Conservation (phyloP, 306 rosid genomes). For the Malus domestica region DNA sequence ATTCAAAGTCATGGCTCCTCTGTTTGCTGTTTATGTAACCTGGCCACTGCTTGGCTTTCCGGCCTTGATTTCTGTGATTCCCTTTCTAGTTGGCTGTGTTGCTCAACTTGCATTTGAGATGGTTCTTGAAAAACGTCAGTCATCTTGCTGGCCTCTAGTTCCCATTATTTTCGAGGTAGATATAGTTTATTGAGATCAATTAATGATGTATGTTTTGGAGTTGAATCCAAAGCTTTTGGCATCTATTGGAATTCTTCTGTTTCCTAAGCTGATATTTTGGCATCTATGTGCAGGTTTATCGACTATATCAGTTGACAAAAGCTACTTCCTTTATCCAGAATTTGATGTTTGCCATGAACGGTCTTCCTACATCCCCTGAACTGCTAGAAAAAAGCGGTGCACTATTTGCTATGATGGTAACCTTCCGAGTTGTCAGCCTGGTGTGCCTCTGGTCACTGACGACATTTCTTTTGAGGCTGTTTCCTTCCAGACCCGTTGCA, state of each 20-base stretch:
- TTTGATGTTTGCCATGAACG: conserved; percentile 50
- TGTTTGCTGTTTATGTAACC: conserved; percentile 39
- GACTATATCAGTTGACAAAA: conserved; percentile 74
- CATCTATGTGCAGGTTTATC: conserved; percentile 48
- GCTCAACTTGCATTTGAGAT: conserved; percentile 64
- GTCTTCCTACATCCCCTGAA: conserved; percentile 42
- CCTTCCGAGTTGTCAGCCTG: conserved; percentile 51
- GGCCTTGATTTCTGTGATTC: conserved; percentile 46
- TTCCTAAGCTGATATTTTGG: not conserved
- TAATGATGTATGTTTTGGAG: conserved; percentile 1
- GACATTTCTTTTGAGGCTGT: conserved; percentile 85
- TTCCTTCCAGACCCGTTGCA: conserved; percentile 85
- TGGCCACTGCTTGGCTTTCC: conserved; percentile 63
- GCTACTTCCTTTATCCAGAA: conserved; percentile 60
- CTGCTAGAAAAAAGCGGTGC: conserved; percentile 55
- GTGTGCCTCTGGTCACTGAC: conserved; percentile 81
- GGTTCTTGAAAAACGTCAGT: conserved; percentile 30
- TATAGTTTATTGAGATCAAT: not conserved
- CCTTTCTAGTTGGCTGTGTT: conserved; percentile 54
- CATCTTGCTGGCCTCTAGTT: conserved; percentile 80
- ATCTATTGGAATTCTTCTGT: too few species aligned
- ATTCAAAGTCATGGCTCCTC: conserved; percentile 61
- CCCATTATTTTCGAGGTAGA: conserved; percentile 78
- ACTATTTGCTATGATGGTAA: conserved; percentile 50
- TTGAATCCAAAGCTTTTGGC: not conserved